Evolutionary conservation across 2,329 filamentous ascomycete species (phyloP), one percentile per base, ranked within the genome.

Genomic region (Sporothrix variecibatus): DNA sequence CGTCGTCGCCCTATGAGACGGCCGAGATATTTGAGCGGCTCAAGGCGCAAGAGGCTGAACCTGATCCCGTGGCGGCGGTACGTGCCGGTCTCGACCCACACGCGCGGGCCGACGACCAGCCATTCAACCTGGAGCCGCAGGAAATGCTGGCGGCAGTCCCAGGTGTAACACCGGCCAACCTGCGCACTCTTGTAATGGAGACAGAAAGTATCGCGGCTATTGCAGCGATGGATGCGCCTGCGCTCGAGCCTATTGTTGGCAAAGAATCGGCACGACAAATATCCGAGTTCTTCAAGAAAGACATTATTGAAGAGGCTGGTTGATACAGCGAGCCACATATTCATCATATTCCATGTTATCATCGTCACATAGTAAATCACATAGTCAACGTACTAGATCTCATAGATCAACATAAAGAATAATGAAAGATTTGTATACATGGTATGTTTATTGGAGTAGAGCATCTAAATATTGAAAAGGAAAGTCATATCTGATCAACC

Each of bases 21-120:
- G 96, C 96, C 0, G 95, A 98, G 84, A 98, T 99, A 76, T 98
- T 99, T 81, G 92, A 95, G 79, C 92, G 94, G 77, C 88, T 99
- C 72, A 99, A 99, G 85, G 92, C 94, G 77, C 92, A 94, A 79
- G 92, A 95, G 78, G 87, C 91, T 2, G 96, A 99, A 82, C 96
- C 96, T 0, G 95, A 99, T 81, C 96, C 96, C 0, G 87, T 97
- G 49, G 90, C 90, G 2, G 96, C 96, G 0, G 94, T 97, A 8
- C 90, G 92, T 75, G 89, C 95, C 1, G 96, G 96, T 0, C 85
- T 99, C 0, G 91, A 93, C 34, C 87, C 86, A 77, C 85, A 87
- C 70, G 85, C 89, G 81, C 86, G 84, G 79, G 88, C 86, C 2
- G 91, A 91, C 75, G 88, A 92, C 77, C 89, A 93, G 78, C 77